Evolutionary conservation across 768 basidiomycete genomes (phyloP).

Genomic region (Gyrodon lividus): DNA sequence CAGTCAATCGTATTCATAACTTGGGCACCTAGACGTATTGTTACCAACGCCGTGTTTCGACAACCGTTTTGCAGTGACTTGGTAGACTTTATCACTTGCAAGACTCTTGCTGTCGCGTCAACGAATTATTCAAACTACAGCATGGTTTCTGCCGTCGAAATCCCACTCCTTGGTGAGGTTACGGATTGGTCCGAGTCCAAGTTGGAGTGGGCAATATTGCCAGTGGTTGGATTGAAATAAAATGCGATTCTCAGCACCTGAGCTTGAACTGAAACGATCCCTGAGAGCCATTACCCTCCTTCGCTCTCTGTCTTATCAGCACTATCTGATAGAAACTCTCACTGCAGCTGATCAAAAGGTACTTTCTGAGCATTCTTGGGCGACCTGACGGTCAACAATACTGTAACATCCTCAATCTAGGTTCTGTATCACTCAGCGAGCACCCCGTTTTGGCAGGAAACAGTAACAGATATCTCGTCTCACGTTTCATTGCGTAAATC

Average conservation of each 20-base stretch:
- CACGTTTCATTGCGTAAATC: conserved; percentile 13
- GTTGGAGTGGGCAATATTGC: too few species aligned
- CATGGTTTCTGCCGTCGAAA: too few species aligned
- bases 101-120: too few species aligned
- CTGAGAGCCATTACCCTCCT: neutral
- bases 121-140: too few species aligned
- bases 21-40: neutral
- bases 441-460: neutral
- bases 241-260: neutral
- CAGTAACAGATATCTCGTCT: neutral
- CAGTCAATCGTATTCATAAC: neutral
- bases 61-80: too few species aligned
- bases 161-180: too few species aligned
- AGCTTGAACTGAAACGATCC: neutral
- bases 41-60: neutral
- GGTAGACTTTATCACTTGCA: too few species aligned
- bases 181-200: neutral
- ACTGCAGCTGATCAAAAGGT: neutral
- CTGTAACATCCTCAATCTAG: neutral
- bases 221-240: neutral
- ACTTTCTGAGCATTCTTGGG: neutral
- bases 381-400: too few species aligned
- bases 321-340: neutral
- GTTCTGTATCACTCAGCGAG: neutral
- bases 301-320: neutral